Percentiles rank a stretch among this genome's conserved stretches.
phyloP scores from a whole-genome alignment of 2,329 filamentous ascomycete genomes.

The Fusarium caatingaense region DNA sequence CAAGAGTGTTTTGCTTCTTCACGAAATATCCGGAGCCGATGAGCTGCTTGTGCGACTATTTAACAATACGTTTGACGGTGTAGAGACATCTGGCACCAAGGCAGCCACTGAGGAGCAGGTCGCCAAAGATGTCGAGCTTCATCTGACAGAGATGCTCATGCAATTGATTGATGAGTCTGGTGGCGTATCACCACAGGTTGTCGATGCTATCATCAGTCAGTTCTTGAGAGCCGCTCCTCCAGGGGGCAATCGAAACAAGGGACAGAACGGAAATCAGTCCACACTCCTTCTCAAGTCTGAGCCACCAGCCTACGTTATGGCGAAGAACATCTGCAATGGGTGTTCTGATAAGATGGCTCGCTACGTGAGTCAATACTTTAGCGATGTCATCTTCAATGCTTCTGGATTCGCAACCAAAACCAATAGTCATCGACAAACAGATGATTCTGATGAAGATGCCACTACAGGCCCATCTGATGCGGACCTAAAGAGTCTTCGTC shows the following conservation, averaged over 20 bases:
- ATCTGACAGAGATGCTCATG: conserved; percentile 87
- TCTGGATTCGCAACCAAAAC: conserved; percentile 68
- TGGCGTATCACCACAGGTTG: conserved; percentile 78
- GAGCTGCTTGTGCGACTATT: conserved; percentile 85
- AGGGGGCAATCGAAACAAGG: conserved; percentile 69
- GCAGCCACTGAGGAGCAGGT: conserved; percentile 82
- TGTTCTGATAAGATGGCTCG: conserved; percentile 95
- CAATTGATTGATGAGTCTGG: conserved; percentile 89
- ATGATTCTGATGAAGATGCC: conserved; percentile 71
- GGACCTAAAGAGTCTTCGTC: conserved; percentile 87
- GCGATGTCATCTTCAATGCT: conserved; percentile 93
- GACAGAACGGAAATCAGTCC: conserved; percentile 79
- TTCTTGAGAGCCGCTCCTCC: conserved; percentile 89
- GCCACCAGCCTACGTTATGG: conserved; percentile 95
- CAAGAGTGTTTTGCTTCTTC: conserved; percentile 92
- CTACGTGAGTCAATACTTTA: conserved; percentile 96
- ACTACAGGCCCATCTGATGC: conserved; percentile 77
- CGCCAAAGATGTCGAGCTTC: conserved; percentile 92
- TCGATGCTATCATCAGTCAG: conserved; percentile 94
- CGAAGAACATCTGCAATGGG: conserved; percentile 89
- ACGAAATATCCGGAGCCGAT: conserved; percentile 86
- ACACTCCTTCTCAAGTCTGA: conserved; percentile 88
- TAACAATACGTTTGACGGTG: conserved; percentile 89
- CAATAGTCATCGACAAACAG: conserved; percentile 68
- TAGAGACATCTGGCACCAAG: conserved; percentile 78